Conservation (phyloP, 1,284 basidiomycete genomes). For the Tranzscheliella williamsii region DNA sequence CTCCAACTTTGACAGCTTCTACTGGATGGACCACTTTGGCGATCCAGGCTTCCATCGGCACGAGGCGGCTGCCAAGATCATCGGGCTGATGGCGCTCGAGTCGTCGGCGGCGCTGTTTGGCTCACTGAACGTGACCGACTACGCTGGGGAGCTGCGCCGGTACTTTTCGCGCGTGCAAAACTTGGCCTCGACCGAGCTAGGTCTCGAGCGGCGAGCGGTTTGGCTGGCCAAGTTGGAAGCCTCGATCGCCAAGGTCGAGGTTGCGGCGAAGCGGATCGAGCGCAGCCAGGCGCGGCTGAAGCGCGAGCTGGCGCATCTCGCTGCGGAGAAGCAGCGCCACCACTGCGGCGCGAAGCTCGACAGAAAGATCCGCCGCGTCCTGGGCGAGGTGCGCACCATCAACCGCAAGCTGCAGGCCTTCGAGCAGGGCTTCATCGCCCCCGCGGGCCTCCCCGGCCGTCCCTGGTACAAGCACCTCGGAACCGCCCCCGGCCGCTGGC, state of each 20-base stretch:
- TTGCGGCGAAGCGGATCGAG: slow-evolving; percentile 15
- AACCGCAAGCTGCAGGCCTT: slow-evolving; percentile 77
- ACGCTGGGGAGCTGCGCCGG: slow-evolving; percentile 31
- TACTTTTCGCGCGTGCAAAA: slow-evolving; percentile 39
- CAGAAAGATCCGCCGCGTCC: slow-evolving; percentile 60
- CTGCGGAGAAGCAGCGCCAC: slow-evolving; percentile 2
- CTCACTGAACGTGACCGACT: slow-evolving; percentile 73
- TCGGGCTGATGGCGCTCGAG: slow-evolving; percentile 66
- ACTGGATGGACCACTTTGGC: slow-evolving; percentile 75
- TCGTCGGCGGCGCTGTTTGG: slow-evolving; percentile 68
- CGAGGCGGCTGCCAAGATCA: slow-evolving; percentile 69
- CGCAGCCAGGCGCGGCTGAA: slow-evolving; percentile 5
- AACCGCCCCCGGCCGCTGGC: slow-evolving; percentile 86
- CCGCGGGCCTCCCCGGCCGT: slow-evolving; percentile 69
- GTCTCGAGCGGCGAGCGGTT: neutral
- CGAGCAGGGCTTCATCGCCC: slow-evolving; percentile 80
- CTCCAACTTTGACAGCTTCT: slow-evolving; percentile 73
- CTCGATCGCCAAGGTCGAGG: slow-evolving; percentile 17
- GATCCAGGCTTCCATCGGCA: slow-evolving; percentile 78
- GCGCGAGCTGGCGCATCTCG: slow-evolving; percentile 12
- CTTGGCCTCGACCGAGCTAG: slow-evolving; percentile 2
- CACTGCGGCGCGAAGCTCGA: neutral
- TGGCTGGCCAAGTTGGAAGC: slow-evolving; percentile 15
- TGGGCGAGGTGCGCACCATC: slow-evolving; percentile 68
- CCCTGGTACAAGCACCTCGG: slow-evolving; percentile 85